Evolutionary conservation across 805 yeast genomes (phyloP), one percentile per base, ranked within the genome.

Genomic region (Candida alai): DNA sequence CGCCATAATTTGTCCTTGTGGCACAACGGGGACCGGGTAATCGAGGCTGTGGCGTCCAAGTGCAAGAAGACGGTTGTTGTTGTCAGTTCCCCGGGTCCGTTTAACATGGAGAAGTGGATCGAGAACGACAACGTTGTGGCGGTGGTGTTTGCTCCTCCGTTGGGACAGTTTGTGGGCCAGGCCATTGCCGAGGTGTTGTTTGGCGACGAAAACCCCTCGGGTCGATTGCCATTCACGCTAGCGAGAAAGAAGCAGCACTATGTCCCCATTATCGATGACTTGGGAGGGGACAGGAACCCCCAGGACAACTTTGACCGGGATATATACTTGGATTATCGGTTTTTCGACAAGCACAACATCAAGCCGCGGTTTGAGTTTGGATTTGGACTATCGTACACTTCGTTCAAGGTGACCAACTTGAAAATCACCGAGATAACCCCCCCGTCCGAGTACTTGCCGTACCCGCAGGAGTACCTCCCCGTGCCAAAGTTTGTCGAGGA

Each of bases 161-260:
- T 74, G 34, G 83, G 84, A n/a, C 72, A 67, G 43, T 68, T 59
- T 48, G 65, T 68, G 25, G 85, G 84, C 1, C 60, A 66, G 32
- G 80, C 82, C 1, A 52, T 78, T 17, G 74, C 80, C 2, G 78
- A 76, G 25, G 67, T 76, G 0, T 48, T 78, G 13, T 78, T 74
- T 52, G 84, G 85, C 1, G 78, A 73, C 23, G 63, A 59, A n/a
- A 72, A 71, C 40, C 84, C 84, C 6, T 73, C 80, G 23, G 85
- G 84, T 4, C 66, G 71, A 40, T 60, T 79, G 22, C 83, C 85
- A 1, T 77, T 78, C 47, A 76, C 84, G 4, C 67, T 78, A 42
- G 81, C 84, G 9, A 70, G 67, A 46, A 69, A 72, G 40, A 58
- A 56, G 21, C 65, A 50, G 51, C 66, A 62, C 35, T 65, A 77